Evolutionary conservation across 768 basidiomycete genomes (phyloP), one percentile per base, ranked within the genome.

Genomic region (Russula earlei): DNA sequence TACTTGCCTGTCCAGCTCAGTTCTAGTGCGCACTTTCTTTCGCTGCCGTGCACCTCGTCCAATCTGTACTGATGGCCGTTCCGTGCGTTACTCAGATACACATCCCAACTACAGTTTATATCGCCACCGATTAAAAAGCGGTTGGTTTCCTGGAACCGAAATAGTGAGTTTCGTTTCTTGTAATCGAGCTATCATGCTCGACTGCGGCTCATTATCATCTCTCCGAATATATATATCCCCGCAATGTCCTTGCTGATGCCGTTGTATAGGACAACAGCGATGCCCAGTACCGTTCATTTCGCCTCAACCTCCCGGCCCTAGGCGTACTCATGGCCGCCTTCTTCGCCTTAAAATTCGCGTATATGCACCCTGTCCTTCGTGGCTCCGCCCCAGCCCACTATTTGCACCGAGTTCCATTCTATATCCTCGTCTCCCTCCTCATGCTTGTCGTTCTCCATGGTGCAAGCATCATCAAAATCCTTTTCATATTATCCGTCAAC

Each of bases 211-310:
- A 4, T 4, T 36, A 14, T 36, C 15, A 36, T 36, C 12, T 14
- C 12, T 36, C 34, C 15, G n/a, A n/a, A n/a, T n/a, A n/a, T n/a
- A 8, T 49, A 4, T 8, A 20, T 24, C n/a, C 22, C 44, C n/a
- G n/a, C 11, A 14, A 31, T 20, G 1, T 25, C 38, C 5, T 14
- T n/a, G 4, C 51, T 47, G 15, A 52, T 17, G 33, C 10, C 9
- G 15, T 10, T 36, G 47, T 20, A 46, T 41, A 97, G 95, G 96
- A 99, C 69, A 89, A 86, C 65, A 91, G 89, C 60, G 96, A 98
- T 65, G 72, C 77, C 0, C 96, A 98, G 72, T 97, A 93, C 67
- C 85, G 86, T 24, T 78, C 83, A 3, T 96, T 99, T 69, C 81
- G 96, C 37, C 75, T 78, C 63, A 90, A 92, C 66, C 66, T 97